A percentile compares a stretch with the other conserved stretches of the same genome.
Evolutionary conservation across 2,329 filamentous ascomycete genomes (phyloP).

Genomic region (Gliomastix tumulicola): DNA sequence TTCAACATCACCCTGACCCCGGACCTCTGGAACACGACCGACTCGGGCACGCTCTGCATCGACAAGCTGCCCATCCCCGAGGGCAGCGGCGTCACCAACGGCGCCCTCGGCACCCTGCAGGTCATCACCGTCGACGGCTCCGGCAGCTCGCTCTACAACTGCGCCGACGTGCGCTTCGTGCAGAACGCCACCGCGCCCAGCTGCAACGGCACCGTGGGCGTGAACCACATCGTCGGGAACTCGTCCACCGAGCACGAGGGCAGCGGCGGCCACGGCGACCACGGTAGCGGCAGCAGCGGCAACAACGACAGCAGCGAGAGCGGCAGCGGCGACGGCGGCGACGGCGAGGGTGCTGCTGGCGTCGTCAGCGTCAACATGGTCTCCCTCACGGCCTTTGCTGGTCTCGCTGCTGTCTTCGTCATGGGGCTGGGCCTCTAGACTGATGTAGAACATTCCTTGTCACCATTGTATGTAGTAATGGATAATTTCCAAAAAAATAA

Average conservation of each 20-base stretch:
- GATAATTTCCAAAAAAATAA: no score
- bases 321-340: conserved; percentile 3
- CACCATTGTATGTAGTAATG: no score
- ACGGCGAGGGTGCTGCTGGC: conserved; percentile 13
- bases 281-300: conserved; percentile 2
- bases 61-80: conserved; percentile 49
- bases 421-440: conserved; percentile 27
- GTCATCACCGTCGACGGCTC: conserved; percentile 56
- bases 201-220: conserved; percentile 25
- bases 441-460: no score
- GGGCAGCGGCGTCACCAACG: conserved; percentile 40
- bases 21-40: conserved; percentile 50
- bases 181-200: conserved; percentile 36
- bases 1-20: conserved; percentile 65
- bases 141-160: conserved; percentile 62
- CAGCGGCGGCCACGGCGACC: conserved; percentile 7
- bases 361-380: conserved; percentile 12
- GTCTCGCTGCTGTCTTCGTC: conserved; percentile 27
- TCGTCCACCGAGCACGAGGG: conserved; percentile 14
- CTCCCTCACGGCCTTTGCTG: conserved; percentile 25
- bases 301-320: conserved; percentile 4
- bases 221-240: conserved; percentile 29
- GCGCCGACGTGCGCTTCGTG: conserved; percentile 66
- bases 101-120: conserved; percentile 60
- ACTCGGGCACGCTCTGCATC: conserved; percentile 59